Conservation (phyloP, 768 basidiomycete species). For the Pisolithus tinctorius region DNA sequence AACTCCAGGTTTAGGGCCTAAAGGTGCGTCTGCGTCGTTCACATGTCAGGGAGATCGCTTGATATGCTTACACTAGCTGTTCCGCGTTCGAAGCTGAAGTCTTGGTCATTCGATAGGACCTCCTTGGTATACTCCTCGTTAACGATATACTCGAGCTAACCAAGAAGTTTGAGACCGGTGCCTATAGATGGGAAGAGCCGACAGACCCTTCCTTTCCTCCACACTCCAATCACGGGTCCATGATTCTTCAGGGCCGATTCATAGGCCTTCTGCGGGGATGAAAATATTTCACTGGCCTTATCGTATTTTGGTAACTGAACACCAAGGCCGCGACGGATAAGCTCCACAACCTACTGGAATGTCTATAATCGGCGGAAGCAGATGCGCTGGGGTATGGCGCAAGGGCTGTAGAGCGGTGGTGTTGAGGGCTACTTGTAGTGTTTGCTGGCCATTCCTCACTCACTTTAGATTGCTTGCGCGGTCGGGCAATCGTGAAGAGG, state of each 20-base stretch:
- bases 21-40: not conserved
- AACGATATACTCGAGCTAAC: conserved; percentile 30
- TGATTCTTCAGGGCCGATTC: conserved; percentile 22
- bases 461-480: not conserved
- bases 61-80: conserved; percentile 19
- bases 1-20: conserved; percentile 28
- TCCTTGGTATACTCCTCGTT: conserved; percentile 19
- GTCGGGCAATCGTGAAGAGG: not conserved
- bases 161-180: not conserved
- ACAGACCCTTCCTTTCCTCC: conserved; percentile 23
- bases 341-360: not conserved
- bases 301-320: not conserved
- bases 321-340: not conserved
- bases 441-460: not conserved
- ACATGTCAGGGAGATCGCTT: not conserved
- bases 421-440: not conserved
- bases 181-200: not conserved
- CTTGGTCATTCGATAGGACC: conserved; percentile 21
- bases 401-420: not conserved
- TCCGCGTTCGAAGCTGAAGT: conserved; percentile 29
- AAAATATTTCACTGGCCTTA: conserved; percentile 19
- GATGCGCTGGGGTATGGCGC: not conserved
- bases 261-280: conserved; percentile 25
- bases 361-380: not conserved
- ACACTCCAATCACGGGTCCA: conserved; percentile 27